Evolutionary conservation across 2,329 filamentous ascomycete genomes (phyloP), one percentile per base, ranked within the genome.

Genomic region (Penicillium sp.): DNA sequence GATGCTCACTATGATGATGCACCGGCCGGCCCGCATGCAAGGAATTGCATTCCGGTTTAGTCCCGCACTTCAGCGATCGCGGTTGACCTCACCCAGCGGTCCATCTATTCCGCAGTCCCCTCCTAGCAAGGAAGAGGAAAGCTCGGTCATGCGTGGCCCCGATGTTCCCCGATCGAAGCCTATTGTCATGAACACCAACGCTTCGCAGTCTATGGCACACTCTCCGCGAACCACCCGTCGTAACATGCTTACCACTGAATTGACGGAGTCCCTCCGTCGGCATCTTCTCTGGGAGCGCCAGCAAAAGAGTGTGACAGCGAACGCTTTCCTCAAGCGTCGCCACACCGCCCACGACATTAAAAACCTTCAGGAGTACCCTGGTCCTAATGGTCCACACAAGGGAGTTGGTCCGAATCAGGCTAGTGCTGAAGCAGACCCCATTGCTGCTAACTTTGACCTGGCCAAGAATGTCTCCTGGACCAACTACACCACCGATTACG

Each of bases 211-310:
- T 53, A 85, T 87, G 29, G 89, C 91, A 2, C 82, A 96, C 62
- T 97, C 94, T 5, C 94, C 94, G 4, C 86, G 92, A 56, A 97
- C 93, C 0, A 97, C 92, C 0, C 85, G 94, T 50, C 85, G 92
- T 58, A 95, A 97, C 75, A 99, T 99, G 94, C 83, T 99, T 55
- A 89, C 90, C 8, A 95, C 90, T 0, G 94, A 99, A 77, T 80
- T 99, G 53, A 97, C 93, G 2, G 92, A 96, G 72, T 96, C 91
- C 22, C 85, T 99, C 4, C 86, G 94, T 20, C 89, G 92, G 65
- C 90, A 97, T 67, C 86, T 99, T 16, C 83, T 97, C 16, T 96
- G 91, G 89, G 94, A 99, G 74, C 88, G 94, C 50, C 91, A 96
- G 70, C 93, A 97, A 71, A 96, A 94, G 82, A 91, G 90, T 57